phyloP scores from a whole-genome alignment of 257 asterid species.

The Solanum lignicaule region DNA sequence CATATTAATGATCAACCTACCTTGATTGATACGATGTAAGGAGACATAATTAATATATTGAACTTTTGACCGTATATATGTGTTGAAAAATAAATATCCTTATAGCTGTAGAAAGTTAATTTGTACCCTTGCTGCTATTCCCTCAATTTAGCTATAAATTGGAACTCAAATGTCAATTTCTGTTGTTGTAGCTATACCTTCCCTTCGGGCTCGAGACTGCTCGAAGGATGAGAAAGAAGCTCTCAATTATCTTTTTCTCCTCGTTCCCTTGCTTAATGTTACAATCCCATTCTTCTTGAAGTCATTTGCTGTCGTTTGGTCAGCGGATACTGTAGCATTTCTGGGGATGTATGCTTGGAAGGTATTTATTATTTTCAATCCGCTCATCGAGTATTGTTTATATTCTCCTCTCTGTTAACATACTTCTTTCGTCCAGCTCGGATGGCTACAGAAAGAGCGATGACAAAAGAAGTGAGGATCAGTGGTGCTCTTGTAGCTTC shows the following conservation, averaged over 20 bases:
- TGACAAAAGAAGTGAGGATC: neutral
- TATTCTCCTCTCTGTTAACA: neutral
- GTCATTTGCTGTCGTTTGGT: slow-evolving; percentile 95
- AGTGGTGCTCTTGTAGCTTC: neutral
- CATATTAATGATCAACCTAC: neutral
- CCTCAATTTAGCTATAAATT: neutral
- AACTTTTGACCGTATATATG: too few species aligned
- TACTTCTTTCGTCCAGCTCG: slow-evolving; percentile 9
- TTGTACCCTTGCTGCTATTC: neutral
- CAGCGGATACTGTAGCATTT: slow-evolving; percentile 68
- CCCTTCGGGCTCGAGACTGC: slow-evolving; percentile 95
- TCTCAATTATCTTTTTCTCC: slow-evolving; percentile 76
- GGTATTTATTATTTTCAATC: slow-evolving; percentile 30
- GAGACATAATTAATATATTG: neutral
- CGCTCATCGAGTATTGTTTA: too few species aligned
- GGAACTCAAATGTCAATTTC: neutral
- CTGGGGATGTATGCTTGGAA: slow-evolving; percentile 96
- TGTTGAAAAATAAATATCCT: neutral
- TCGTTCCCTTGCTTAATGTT: slow-evolving; percentile 70
- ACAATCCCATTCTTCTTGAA: slow-evolving; percentile 76
- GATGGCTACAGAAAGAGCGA: slow-evolving; percentile 23
- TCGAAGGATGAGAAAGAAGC: slow-evolving; percentile 96
- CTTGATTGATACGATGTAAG: neutral
- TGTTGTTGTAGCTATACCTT: slow-evolving; percentile 72
- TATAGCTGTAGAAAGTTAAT: neutral